Evolutionary conservation across 805 yeast species (phyloP).

Genomic region (Metschnikowia lachancei): DNA sequence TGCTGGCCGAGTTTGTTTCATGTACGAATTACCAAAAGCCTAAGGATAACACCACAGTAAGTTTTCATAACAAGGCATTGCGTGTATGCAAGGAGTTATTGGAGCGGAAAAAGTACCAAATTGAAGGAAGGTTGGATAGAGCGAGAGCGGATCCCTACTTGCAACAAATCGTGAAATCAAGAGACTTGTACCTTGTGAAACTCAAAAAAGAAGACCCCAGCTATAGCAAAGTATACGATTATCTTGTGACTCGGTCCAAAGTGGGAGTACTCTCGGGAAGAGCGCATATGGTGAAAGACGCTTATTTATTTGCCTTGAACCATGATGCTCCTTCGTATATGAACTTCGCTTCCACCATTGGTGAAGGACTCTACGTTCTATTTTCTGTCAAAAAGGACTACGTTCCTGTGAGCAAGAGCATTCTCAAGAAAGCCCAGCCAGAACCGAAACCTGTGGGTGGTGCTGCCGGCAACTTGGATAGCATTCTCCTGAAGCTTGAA

Average conservation of each 20-base stretch:
- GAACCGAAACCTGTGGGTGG: constrained; percentile 1
- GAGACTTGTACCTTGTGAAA: constrained; percentile 54
- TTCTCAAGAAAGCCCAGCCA: constrained; percentile 18
- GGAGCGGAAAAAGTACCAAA: constrained; percentile 30
- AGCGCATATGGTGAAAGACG: constrained; percentile 56
- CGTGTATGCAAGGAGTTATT: constrained; percentile 31
- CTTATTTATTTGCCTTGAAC: constrained; percentile 50
- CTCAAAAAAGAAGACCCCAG: constrained; percentile 29
- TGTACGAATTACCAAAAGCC: constrained; percentile 28
- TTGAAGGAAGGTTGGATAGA: constrained; percentile 64
- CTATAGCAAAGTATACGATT: constrained; percentile 36
- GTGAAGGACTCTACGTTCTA: constrained; percentile 24
- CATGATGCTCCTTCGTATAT: constrained; percentile 12
- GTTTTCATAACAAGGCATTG: constrained; percentile 26
- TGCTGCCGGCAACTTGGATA: constrained; percentile 19
- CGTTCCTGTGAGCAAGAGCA: constrained; percentile 25
- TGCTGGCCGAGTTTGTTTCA: constrained; percentile 35
- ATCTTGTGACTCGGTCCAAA: constrained; percentile 45
- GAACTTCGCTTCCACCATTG: constrained; percentile 10
- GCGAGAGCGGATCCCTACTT: constrained; percentile 57
- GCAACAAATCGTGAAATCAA: constrained; percentile 41
- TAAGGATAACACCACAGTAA: constrained; percentile 17
- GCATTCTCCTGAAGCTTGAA: constrained; percentile 27
- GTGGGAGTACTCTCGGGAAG: constrained; percentile 59
- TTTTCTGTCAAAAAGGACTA: constrained; percentile 40